Conservation (phyloP, 2,329 filamentous ascomycete genomes). For the Phoma sp. region DNA sequence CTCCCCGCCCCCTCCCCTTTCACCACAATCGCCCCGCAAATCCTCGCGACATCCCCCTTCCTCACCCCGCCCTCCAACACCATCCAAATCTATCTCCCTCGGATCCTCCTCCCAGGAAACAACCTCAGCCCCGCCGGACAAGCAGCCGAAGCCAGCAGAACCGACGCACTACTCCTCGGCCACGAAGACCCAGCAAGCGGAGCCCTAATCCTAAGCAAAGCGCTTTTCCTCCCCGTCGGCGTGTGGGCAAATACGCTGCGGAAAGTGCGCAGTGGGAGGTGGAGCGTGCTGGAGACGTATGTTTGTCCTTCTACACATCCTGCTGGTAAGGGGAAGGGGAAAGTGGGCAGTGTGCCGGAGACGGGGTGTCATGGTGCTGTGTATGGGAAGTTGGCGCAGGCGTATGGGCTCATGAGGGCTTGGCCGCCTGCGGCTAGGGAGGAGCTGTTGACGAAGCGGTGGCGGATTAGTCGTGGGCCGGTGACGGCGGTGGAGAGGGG, state of each 20-base stretch:
- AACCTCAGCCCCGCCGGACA: not conserved
- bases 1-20: not conserved
- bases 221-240: conserved; percentile 33
- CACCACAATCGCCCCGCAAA: conserved; percentile 6
- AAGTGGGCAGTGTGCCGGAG: too few species aligned
- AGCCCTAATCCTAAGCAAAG: conserved; percentile 23
- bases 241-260: conserved; percentile 28
- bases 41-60: conserved; percentile 25
- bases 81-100: conserved; percentile 39
- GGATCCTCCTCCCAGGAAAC: conserved; percentile 24
- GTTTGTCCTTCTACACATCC: not conserved
- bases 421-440: conserved; percentile 22
- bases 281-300: conserved; percentile 34
- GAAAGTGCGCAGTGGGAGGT: conserved; percentile 18
- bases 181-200: conserved; percentile 18
- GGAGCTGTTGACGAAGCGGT: conserved; percentile 40
- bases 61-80: conserved; percentile 8
- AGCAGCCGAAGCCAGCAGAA: conserved; percentile 6
- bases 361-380: conserved; percentile 22
- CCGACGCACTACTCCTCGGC: conserved; percentile 41
- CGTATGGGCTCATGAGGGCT: conserved; percentile 25
- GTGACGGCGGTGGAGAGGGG: conserved; percentile 32
- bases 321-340: not conserved
- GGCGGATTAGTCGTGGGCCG: conserved; percentile 28
- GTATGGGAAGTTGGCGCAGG: conserved; percentile 30